Base-by-base conservation (phyloP, 306 rosid species). In the Prunus mume region DNA sequence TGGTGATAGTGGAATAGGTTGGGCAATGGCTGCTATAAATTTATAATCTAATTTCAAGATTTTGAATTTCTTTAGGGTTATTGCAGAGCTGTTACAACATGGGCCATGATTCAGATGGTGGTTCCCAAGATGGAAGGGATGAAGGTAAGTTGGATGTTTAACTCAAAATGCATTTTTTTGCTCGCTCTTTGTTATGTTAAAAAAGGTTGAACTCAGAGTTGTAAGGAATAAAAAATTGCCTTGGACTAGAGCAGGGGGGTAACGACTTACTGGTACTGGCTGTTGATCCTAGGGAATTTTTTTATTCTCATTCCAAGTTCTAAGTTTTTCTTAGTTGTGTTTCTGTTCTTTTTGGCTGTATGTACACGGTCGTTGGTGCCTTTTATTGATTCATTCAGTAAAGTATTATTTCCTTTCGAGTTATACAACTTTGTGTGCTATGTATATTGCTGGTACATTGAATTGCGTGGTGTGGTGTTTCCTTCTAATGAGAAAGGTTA, bases 101-200 rank as follows among this genome's bases (percentile, higher is more conserved):
- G 98, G 96, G 85, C 9, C 86, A 83, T 83, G 91, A 88, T 73
- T 86, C 95, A 9, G 90, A 87, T 83, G 85, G 86, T 73, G 86
- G 83, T 78, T 89, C 97, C 41, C 95, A 83, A 65, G 90, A 90
- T 76, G 98, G 90, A 73, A 85, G 95, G 79, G 97, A 91, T 41
- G 98, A 93, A 84, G 98, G 98, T 93, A 57, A 43, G 82, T 68
- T 70, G 56, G 32, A 76, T 79, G 54, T 47, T 70, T 62, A 67
- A 50, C 24, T 64, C 71, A 9, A n/a, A 54, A 68, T 49, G 32
- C 15, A 15, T 63, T 61, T 61, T 34, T 27, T 28, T 61, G 38
- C 38, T 61, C 65, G 13, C 12, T 12, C 28, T 56, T 56, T 20
- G 27, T 56, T 19, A 56, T 20, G 61, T 19, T 6, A 0, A 56